These are phyloP conservation scores for Scortechinia acanthostroma DNA, from an alignment of 2,329 filamentous ascomycete species.

Conservation along the genomic window DNA sequence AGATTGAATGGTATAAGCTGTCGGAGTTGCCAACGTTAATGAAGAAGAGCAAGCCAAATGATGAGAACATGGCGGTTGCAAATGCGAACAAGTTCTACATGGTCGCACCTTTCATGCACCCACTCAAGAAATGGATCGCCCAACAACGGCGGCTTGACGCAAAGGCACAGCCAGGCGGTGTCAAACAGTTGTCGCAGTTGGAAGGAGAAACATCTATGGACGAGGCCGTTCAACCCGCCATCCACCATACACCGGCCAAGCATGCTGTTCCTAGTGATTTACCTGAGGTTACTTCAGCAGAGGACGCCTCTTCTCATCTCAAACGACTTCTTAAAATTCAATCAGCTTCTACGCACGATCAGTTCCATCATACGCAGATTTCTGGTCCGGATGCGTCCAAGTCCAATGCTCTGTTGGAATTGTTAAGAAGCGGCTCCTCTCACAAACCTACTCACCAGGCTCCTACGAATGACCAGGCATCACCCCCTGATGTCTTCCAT, in stretches of 20 bases:
- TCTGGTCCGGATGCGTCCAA: conserved; percentile 19
- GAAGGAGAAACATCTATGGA: background rate
- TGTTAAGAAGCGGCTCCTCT: conserved; percentile 22
- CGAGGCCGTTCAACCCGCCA: background rate
- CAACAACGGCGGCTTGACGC: conserved; percentile 71
- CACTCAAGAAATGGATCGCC: conserved; percentile 83
- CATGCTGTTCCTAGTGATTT: background rate
- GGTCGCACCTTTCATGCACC: conserved; percentile 85
- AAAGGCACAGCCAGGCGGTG: background rate
- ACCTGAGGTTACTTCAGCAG: background rate
- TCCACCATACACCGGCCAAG: background rate
- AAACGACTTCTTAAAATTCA: background rate
- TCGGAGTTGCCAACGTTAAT: conserved; percentile 79
- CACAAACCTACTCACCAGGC: background rate
- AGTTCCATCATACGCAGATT: background rate
- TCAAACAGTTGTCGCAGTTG: too few relatives aligned
- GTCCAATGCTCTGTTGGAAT: conserved; percentile 32
- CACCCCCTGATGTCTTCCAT: background rate
- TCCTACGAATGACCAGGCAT: background rate
- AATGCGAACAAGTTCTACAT: conserved; percentile 92
- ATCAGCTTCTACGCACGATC: background rate
- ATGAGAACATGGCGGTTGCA: conserved; percentile 31
- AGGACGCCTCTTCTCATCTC: background rate
- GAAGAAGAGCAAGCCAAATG: conserved; percentile 55
- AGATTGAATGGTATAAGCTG: conserved; percentile 89